These are phyloP conservation scores for Sarocladium kiliense DNA, from an alignment of 2,329 filamentous ascomycete species.

Conservation along the genomic window DNA sequence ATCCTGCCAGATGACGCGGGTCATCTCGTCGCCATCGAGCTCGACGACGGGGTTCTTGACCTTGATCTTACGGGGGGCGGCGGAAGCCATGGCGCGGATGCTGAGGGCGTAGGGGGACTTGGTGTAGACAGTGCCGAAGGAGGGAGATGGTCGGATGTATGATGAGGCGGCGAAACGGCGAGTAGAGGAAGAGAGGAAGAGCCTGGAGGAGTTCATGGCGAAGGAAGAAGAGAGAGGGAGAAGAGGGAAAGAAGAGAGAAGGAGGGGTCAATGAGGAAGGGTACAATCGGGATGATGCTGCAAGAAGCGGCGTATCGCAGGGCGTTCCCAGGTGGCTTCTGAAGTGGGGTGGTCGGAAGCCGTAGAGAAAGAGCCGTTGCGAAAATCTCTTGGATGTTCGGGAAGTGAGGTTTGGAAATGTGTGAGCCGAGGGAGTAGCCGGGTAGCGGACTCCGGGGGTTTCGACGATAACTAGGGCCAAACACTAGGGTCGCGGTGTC, in stretches of 20 bases:
- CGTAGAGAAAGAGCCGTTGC: slow-evolving; percentile 4
- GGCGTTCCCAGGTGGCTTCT: slow-evolving; percentile 2
- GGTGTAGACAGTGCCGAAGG: slow-evolving; percentile 37
- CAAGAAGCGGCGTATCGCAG: background rate
- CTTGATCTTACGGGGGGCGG: slow-evolving; percentile 77
- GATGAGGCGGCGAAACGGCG: slow-evolving; percentile 53
- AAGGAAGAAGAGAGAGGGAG: slow-evolving; percentile 11
- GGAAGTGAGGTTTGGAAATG: background rate
- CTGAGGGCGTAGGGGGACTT: slow-evolving; percentile 58
- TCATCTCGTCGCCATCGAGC: slow-evolving; percentile 95
- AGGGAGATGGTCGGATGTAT: slow-evolving; percentile 24
- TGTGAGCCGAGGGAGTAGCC: slow-evolving; percentile 9
- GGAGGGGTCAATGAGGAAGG: slow-evolving; percentile 9
- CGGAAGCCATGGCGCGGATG: slow-evolving; percentile 54
- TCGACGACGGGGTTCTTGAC: slow-evolving; percentile 99
- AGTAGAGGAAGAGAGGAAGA: slow-evolving; percentile 27
- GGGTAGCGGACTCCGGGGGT: slow-evolving; percentile 8
- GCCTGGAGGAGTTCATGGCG: slow-evolving; percentile 23
- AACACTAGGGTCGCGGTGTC: slow-evolving; percentile 4
- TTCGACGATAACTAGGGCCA: slow-evolving; percentile 7
- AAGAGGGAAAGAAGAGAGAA: background rate
- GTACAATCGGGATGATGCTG: slow-evolving; percentile 3
- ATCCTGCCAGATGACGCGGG: slow-evolving; percentile 95
- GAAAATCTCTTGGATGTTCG: slow-evolving; percentile 8
- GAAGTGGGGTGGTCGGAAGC: slow-evolving; percentile 5